Percentiles rank a stretch among this genome's conserved stretches.
Evolutionary conservation across 768 basidiomycete species (phyloP).

Genomic region (Xerocomellus amylosporus): DNA sequence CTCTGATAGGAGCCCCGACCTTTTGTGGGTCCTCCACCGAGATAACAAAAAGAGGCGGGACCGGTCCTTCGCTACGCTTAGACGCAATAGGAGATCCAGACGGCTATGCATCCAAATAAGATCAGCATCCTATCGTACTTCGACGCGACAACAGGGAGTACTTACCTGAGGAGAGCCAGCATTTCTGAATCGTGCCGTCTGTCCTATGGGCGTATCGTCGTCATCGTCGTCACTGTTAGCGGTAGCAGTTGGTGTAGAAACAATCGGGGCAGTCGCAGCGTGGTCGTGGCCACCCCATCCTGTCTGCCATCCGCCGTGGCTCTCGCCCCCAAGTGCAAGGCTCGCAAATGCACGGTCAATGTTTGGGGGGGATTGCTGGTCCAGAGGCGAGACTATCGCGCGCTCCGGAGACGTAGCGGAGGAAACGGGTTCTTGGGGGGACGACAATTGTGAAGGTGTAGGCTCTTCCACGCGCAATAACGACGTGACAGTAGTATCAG

Average conservation of each 20-base stretch:
- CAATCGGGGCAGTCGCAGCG: slow-evolving; percentile 11
- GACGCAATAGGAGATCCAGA: slow-evolving; percentile 14
- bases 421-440: slow-evolving; percentile 11
- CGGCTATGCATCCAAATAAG: slow-evolving; percentile 5
- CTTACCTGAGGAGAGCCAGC: slow-evolving; percentile 27
- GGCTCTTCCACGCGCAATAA: slow-evolving; percentile 15
- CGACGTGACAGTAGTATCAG: slow-evolving; percentile 7
- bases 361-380: slow-evolving; percentile 19
- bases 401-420: slow-evolving; percentile 25
- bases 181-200: slow-evolving; percentile 35
- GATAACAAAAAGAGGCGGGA: slow-evolving; percentile 76
- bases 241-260: slow-evolving; percentile 22
- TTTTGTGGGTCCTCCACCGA: slow-evolving; percentile 97
- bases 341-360: slow-evolving; percentile 40
- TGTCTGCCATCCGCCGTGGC: slow-evolving; percentile 51
- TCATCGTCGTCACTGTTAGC: slow-evolving; percentile 40
- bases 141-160: neutral
- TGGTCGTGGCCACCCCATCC: slow-evolving; percentile 40
- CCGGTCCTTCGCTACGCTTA: slow-evolving; percentile 39
- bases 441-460: slow-evolving; percentile 3
- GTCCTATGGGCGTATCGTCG: slow-evolving; percentile 65
- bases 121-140: neutral
- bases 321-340: slow-evolving; percentile 48
- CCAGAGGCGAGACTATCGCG: slow-evolving; percentile 31
- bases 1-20: slow-evolving; percentile 92